Evolutionary conservation across 305 asterid species (phyloP), one percentile per base, ranked within the genome.

Genomic region (Plantago rigida): DNA sequence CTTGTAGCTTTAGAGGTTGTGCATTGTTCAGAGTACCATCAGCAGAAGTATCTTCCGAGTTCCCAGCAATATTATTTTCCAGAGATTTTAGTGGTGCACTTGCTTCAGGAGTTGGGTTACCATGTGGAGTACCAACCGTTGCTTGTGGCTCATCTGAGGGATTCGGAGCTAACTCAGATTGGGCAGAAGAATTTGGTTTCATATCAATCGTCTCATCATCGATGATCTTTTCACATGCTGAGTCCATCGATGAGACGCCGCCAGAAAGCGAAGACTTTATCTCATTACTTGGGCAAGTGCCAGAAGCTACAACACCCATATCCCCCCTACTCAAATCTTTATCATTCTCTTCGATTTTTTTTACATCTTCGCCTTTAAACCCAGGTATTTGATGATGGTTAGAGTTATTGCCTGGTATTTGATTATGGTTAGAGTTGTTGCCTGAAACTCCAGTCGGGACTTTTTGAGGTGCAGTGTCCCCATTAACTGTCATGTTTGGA

Each of bases 401-500:
- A 55, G 26, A 22, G 2, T 1, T 22, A 2, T 22, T 22, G 26
- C 26, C 26, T 22, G 26, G 26, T 22, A 22, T 22, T 22, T 22
- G 26, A 22, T 22, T 1, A 22, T 22, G 26, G 26, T 22, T 22
- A 22, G 45, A 15, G 48, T 64, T 66, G 73, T 64, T 77, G 36
- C 61, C 66, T 13, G 64, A 59, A 64, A 53, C 72, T 57, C 59
- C 79, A 66, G 71, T 66, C 59, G 77, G 65, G 64, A 54, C 60
- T 57, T 68, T 79, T 63, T 72, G 84, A 68, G 73, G 13, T 17
- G 77, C 41, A 67, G 71, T 48, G 59, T 71, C 75, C 70, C 91
- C 94, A 71, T 82, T 84, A 39, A 69, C 74, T 17, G 58, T 63
- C 47, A 66, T 67, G 69, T 77, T 80, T 51, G 44, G 73, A 64